Evolutionary conservation across 306 rosid species (phyloP), one percentile per base, ranked within the genome.

Genomic region (Prosopis cineraria): DNA sequence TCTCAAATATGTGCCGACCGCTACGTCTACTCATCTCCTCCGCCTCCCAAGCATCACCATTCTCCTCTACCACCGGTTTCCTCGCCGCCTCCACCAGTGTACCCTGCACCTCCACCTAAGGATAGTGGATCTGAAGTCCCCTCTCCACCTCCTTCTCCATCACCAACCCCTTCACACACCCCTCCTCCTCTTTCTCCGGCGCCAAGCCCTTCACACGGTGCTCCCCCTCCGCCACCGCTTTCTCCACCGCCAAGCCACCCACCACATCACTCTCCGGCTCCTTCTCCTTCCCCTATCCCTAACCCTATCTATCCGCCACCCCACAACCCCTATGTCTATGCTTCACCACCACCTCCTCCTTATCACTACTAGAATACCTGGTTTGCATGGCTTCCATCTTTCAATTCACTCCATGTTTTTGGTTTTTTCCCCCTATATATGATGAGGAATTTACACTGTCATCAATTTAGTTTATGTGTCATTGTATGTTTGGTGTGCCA

Each of bases 1-100:
- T 24, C 52, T 5, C 76, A 44, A 34, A 30, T 34, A 33, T 79
- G 81, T 53, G 77, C 80, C 2, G 81, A 85, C 24, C 24, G 75
- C 77, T 84, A 90, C 66, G 43, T 16, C 6, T 85, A 85, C 70
- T 55, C 87, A 7, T 85, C 91, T 5, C 88, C 88, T 19, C 84
- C 87, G 3, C 79, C 87, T 7, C 81, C 68, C 22, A 31, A n/a
- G n/a, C n/a, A n/a, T n/a, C n/a, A n/a, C n/a, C n/a, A n/a, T n/a
- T n/a, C 12, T 65, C 72, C 72, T 10, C 48, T 48, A 0, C 30
- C 39, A 36, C 40, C 65, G 0, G 12, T 60, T 0, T 17, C 33
- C 33, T 34, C 43, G 7, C 45, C 75, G 0, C 59, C 75, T 0
- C 47, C 72, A 2, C 72, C 72, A 5, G 36, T 33, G 3, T 33